Percentiles rank a stretch among this genome's conserved stretches.
Conservation (phyloP, 75 land plant species). For the Pinus albicaulis region DNA sequence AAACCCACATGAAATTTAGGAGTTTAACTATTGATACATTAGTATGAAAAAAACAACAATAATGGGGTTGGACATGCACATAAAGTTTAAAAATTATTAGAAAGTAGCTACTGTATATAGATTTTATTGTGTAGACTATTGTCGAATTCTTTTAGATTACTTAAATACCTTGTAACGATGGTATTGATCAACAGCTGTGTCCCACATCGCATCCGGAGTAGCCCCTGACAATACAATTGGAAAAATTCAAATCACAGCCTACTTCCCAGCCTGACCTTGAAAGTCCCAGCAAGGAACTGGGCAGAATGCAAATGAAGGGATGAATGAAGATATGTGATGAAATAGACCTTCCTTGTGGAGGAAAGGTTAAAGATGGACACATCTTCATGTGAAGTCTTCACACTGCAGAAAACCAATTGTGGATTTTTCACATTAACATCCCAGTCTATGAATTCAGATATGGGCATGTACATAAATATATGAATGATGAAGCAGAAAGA, state of each 20-base stretch:
- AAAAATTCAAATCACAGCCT: too few relatives aligned
- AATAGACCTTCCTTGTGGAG: slow-evolving; percentile 6
- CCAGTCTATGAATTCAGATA: too few relatives aligned
- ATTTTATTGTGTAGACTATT: too few relatives aligned
- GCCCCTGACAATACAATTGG: slow-evolving; percentile 1
- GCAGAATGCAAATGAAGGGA: neutral
- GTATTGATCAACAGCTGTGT: slow-evolving; percentile 57
- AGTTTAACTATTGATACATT: neutral
- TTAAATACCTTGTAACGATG: slow-evolving; percentile 56
- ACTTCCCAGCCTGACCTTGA: too few relatives aligned
- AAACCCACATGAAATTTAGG: neutral
- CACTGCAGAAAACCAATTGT: slow-evolving; percentile 13
- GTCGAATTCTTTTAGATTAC: too few relatives aligned
- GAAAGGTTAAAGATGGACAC: slow-evolving; percentile 37
- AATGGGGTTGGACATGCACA: neutral
- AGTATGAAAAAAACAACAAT: neutral
- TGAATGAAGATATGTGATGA: neutral
- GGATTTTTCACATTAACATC: too few relatives aligned
- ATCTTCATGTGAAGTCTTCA: slow-evolving; percentile 23
- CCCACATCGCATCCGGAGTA: slow-evolving; percentile 27
- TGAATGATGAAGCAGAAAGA: too few relatives aligned
- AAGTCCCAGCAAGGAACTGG: neutral
- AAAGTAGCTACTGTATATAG: too few relatives aligned
- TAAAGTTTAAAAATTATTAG: too few relatives aligned
- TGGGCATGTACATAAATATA: too few relatives aligned